A percentile compares a stretch with the other conserved stretches of the same genome.
These are phyloP conservation scores for Vitis rupestris DNA, from an alignment of 164 flowering plant species.

Conservation along the genomic window DNA sequence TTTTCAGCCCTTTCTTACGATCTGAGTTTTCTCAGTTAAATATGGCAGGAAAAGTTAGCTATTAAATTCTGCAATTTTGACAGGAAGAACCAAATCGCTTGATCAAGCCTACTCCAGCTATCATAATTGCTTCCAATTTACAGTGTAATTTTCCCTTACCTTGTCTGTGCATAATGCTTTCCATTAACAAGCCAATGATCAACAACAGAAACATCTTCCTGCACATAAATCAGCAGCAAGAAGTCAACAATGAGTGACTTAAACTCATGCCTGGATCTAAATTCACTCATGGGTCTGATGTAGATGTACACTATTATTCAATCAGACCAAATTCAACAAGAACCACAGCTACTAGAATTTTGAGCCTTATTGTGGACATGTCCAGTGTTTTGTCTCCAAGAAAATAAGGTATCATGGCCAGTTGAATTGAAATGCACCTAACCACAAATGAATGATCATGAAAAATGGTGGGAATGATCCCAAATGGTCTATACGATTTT, in stretches of 20 bases:
- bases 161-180: slow-evolving; percentile 82
- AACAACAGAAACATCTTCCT: slow-evolving; percentile 85
- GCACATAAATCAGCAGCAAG: slow-evolving; percentile 19
- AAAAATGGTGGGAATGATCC: not conserved
- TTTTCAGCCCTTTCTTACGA: not conserved
- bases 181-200: slow-evolving; percentile 95
- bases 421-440: not conserved
- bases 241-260: not conserved
- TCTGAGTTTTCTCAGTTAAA: no score
- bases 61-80: no score
- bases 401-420: not conserved
- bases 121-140: not conserved
- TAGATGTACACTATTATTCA: not conserved
- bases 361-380: not conserved
- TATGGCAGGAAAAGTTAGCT: no score
- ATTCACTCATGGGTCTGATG: not conserved
- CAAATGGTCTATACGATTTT: not conserved
- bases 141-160: slow-evolving; percentile 32
- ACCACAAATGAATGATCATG: not conserved
- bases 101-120: not conserved
- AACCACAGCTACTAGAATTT: not conserved
- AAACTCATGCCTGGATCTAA: not conserved
- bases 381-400: not conserved
- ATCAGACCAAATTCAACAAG: not conserved
- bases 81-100: no score